Base-by-base conservation (phyloP, 148 eudicot genomes). In the Diospyros lotus region DNA sequence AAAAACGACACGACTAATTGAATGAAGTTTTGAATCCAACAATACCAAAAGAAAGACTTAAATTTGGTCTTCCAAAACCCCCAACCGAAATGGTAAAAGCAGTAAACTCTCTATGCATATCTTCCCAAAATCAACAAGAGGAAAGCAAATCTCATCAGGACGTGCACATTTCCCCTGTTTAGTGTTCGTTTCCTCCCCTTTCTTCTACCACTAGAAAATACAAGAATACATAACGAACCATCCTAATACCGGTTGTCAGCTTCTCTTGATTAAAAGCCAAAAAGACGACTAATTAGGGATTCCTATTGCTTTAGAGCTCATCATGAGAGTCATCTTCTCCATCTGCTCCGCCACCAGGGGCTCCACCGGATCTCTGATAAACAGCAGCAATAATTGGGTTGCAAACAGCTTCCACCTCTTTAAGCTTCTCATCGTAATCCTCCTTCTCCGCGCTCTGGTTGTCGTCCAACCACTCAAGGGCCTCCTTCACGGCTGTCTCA, bases 391-490 rank as follows among this genome's bases (percentile, higher is more conserved):
- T 77, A 55, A 86, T 82, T 1, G 89, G 89, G 60, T 86, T 86
- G 65, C 89, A 86, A 73, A 86, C 85, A 13, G 89, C 85, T 76
- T 83, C 88, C n/a, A 86, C 87, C 76, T 86, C 89, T 63, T 84
- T 84, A 4, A 84, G 80, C 81, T 84, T 86, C 80, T 87, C 90
- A 0, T 87, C 90, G n/a, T 80, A 87, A n/a, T 87, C 90, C 67
- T 87, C 90, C 64, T 87, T 87, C 77, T 87, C 90, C 2, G 86
- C 90, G 1, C 18, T 76, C 76, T 84, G 90, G 72, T 87, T 87
- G 38, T 87, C 90, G n/a, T 87, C 90, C 14, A 87, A 64, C 90
- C 90, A 87, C 74, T 87, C 90, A 3, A 87, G 80, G 9, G 86
- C 90, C 73, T 87, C 90, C 75, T 87, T 87, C 18, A 73, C 73